Base-by-base conservation (phyloP, 805 yeast genomes). In the Candida orba region DNA sequence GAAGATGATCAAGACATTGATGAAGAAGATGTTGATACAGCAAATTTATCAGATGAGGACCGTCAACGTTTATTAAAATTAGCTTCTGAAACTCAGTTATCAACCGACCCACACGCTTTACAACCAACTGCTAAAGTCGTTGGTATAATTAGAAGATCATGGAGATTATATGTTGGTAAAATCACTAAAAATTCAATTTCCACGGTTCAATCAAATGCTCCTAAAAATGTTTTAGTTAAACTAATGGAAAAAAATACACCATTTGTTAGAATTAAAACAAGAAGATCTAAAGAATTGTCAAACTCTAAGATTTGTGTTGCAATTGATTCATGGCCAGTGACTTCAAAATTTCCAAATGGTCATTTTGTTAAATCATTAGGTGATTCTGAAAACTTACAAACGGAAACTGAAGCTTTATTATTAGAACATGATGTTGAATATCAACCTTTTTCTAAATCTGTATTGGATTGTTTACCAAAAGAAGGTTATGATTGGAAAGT, bases 81-180 rank as follows among this genome's bases (percentile, higher is more conserved):
- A 50, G 96, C 96, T 1, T 69, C 77, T 29, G 62, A 64, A 37
- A 83, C 81, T 2, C 84, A 80, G 40, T 30, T 30, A n/a, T 44
- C 48, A n/a, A 63, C 71, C 27, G 62, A 62, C 20, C 79, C 79
- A 31, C 62, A 70, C 24, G 65, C 75, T 50, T 62, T 82, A 20
- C 89, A 84, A 58, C 99, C 98, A n/a, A 91, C 99, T 0, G 98
- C 95, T 3, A 78, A 79, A 52, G 84, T 93, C 31, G 97, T 93
- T 12, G 95, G 95, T 25, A 75, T 93, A 23, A 69, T 81, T 35
- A 83, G 87, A 65, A 76, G 99, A 64, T 86, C 91, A 48, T 93
- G 99, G 99, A 77, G 99, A 62, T 80, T 81, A 52, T 93, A 90
- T 58, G 99, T 93, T 33, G 99, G 99, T 13, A 96, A 90, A 62